Evolutionary conservation across 345 rosid genomes (phyloP).

Genomic region (Salix suchowensis): DNA sequence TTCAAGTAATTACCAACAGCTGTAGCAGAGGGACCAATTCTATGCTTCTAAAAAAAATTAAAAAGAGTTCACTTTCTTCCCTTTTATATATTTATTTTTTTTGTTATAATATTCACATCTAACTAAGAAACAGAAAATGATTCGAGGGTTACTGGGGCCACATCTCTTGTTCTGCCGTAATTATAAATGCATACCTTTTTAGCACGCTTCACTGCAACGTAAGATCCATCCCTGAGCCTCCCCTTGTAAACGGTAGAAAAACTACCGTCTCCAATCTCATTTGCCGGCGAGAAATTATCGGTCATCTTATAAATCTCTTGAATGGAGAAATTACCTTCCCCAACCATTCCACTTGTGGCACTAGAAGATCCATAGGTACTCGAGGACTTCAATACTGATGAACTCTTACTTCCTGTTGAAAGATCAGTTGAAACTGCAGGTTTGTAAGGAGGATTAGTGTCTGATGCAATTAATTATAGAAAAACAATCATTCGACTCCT

Average conservation of each 20-base stretch:
- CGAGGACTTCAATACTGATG: slow-evolving; percentile 38
- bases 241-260: slow-evolving; percentile 80
- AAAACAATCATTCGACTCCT: too few relatives aligned
- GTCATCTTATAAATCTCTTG: slow-evolving; percentile 75
- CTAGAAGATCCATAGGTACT: slow-evolving; percentile 50
- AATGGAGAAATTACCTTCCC: slow-evolving; percentile 41
- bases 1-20: slow-evolving; percentile 5
- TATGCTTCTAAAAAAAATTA: neutral
- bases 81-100: neutral
- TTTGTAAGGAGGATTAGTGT: slow-evolving; percentile 14
- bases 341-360: slow-evolving; percentile 36
- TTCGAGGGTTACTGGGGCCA: neutral
- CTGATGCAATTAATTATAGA: neutral
- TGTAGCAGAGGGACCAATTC: neutral
- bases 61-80: too few relatives aligned
- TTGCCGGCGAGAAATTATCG: slow-evolving; percentile 52
- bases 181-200: slow-evolving; percentile 46
- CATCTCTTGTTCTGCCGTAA: neutral
- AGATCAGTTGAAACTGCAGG: slow-evolving; percentile 46
- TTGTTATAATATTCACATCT: neutral
- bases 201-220: slow-evolving; percentile 83
- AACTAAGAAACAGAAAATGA: neutral
- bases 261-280: slow-evolving; percentile 75
- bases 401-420: slow-evolving; percentile 49
- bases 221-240: slow-evolving; percentile 69